phyloP scores from a whole-genome alignment of 306 rosid species.

The Cicer chorassanicum region DNA sequence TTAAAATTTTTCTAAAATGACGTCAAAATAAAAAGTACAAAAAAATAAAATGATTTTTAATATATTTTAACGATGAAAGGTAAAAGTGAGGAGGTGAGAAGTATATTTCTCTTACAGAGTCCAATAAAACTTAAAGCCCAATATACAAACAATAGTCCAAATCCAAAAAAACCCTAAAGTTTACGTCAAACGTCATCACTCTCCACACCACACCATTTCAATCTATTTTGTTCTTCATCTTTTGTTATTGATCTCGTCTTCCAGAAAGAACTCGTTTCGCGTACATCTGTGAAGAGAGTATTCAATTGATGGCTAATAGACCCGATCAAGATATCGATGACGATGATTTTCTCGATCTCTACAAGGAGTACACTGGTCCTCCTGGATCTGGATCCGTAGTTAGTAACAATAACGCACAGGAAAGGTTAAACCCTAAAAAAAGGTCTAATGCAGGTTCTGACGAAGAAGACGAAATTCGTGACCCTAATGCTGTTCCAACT shows the following conservation, averaged over 20 bases:
- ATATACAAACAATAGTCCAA: background rate
- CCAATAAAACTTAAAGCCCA: background rate
- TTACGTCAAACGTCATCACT: background rate
- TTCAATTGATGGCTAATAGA: conserved; percentile 64
- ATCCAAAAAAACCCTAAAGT: background rate
- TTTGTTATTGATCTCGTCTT: background rate
- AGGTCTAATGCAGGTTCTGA: conserved; percentile 85
- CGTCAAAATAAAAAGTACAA: too few relatives aligned
- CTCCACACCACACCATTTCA: background rate
- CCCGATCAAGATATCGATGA: conserved; percentile 83
- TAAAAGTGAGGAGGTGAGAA: too few relatives aligned
- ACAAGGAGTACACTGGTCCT: conserved; percentile 99
- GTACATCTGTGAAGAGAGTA: background rate
- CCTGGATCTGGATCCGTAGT: conserved; percentile 50
- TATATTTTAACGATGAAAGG: too few relatives aligned
- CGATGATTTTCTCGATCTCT: conserved; percentile 87
- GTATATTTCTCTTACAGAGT: too few relatives aligned
- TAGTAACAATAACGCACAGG: conserved; percentile 48
- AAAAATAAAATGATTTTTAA: too few relatives aligned
- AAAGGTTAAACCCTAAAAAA: conserved; percentile 62
- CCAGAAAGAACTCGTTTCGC: background rate
- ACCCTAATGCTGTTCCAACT: conserved; percentile 96
- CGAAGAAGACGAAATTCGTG: conserved; percentile 80
- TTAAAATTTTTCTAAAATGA: too few relatives aligned
- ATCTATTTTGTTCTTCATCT: background rate